phyloP scores from a whole-genome alignment of 352 stramenopile species.

The Peronosclerospora sorghi region DNA sequence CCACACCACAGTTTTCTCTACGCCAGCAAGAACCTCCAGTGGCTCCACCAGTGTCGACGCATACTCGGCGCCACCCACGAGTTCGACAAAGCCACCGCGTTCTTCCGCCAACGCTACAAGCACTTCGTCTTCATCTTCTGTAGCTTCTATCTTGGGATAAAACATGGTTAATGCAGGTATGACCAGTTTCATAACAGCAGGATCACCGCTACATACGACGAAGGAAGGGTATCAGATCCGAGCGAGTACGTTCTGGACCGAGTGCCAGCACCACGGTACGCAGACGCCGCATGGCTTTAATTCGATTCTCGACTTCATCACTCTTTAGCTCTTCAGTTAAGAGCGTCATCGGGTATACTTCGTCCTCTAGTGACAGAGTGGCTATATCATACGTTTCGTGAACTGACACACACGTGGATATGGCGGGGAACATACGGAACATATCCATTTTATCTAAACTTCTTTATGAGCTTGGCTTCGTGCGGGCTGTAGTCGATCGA shows the following conservation, averaged over 20 bases:
- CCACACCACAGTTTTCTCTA: conserved; percentile 92
- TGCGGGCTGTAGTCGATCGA: background rate
- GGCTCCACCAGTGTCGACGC: conserved; percentile 70
- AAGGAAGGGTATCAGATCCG: conserved; percentile 86
- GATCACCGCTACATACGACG: no score
- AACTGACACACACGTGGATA: no score
- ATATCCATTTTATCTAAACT: conserved; percentile 17
- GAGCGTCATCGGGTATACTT: conserved; percentile 83
- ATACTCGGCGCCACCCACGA: conserved; percentile 63
- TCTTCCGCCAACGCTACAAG: conserved; percentile 87
- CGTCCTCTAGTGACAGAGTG: conserved; percentile 59
- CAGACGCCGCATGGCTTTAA: conserved; percentile 91
- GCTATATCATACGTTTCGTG: no score
- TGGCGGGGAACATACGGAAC: background rate
- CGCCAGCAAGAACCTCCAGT: conserved; percentile 84
- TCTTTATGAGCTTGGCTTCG: no score
- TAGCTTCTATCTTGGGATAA: conserved; percentile 69
- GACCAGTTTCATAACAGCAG: no score
- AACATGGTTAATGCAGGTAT: no score
- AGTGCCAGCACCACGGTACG: conserved; percentile 87
- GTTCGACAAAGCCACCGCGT: conserved; percentile 83
- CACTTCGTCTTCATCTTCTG: conserved; percentile 90
- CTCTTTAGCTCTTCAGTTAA: conserved; percentile 88
- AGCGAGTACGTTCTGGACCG: conserved; percentile 66
- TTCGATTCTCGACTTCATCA: conserved; percentile 86